Evolutionary conservation across 1,284 basidiomycete genomes (phyloP), one percentile per base, ranked within the genome.

Genomic region (Ustilago bromivora): DNA sequence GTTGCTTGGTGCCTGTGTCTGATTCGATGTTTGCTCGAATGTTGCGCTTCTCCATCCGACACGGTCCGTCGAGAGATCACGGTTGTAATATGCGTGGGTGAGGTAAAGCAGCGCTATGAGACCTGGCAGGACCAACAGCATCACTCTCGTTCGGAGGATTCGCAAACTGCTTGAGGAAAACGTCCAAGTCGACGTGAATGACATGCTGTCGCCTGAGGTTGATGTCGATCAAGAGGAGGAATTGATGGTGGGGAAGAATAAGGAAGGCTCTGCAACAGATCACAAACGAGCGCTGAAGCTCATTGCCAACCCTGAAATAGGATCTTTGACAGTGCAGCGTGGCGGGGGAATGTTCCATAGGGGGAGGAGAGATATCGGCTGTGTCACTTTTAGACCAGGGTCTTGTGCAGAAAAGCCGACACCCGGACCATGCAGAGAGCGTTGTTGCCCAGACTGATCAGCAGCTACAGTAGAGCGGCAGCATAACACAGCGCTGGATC

Each of bases 31-130:
- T 17, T 11, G 28, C 49, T 51, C 31, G 28, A 28, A 6, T 12
- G 49, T 13, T 51, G 28, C 49, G 13, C 23, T 12, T 32, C 28
- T 31, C 49, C 49, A 31, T 12, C 31, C 31, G 9, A 32, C 12
- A 31, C 43, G 55, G 10, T 66, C 47, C 8, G 59, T 40, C 2
- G 46, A 35, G 19, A 57, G 13, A 10, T 54, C 60, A n/a, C 58
- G 35, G 4, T 51, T 6, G 32, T 66, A 61, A 43, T 41, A 58
- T 2, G 36, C 59, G 13, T 6, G 40, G 4, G 68, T 62, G 51
- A 71, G 46, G 17, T 62, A 66, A 56, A 71, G 5, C 12, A 71
- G 59, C 31, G 55, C 62, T 11, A 66, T 31, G 34, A 66, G 46
- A 11, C 51, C 69, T 23, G 69, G 52, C 4, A 65, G 32, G 0